These are phyloP conservation scores for Microglena sp. DNA, from an alignment of 139 green algal genomes.

Conservation along the genomic window DNA sequence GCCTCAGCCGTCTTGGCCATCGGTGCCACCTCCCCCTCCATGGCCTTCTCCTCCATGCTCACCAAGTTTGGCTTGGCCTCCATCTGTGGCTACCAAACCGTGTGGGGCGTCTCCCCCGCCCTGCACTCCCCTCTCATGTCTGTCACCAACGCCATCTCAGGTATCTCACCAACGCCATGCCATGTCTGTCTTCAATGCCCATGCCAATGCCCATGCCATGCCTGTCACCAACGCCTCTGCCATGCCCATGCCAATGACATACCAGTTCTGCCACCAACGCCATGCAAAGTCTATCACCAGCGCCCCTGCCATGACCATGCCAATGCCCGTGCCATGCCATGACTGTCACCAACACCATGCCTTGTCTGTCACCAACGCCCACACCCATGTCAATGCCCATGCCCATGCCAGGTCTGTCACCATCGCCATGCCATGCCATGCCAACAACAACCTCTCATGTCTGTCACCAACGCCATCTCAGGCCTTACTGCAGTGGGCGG, in stretches of 20 bases:
- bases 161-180: no score
- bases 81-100: conserved; percentile 42
- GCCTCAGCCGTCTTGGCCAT: conserved; percentile 47
- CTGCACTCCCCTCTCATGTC: conserved; percentile 85
- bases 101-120: conserved; percentile 53
- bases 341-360: no score
- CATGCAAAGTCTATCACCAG: no score
- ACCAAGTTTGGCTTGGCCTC: conserved; percentile 71
- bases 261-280: no score
- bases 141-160: conserved; percentile 83
- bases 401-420: conserved; percentile 84
- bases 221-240: no score
- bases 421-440: conserved; percentile 63
- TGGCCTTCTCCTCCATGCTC: conserved; percentile 48
- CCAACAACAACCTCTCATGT: conserved; percentile 75
- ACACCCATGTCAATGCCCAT: no score
- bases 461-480: conserved; percentile 80
- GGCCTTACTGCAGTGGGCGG: conserved; percentile 36
- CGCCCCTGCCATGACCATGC: no score
- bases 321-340: no score
- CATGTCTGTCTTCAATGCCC: no score
- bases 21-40: conserved; percentile 41
- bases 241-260: no score
- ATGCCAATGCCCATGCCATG: no score
- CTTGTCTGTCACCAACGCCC: no score